Evolutionary conservation across 2,329 filamentous ascomycete species (phyloP).

Genomic region (Trichoderma endophyticum): DNA sequence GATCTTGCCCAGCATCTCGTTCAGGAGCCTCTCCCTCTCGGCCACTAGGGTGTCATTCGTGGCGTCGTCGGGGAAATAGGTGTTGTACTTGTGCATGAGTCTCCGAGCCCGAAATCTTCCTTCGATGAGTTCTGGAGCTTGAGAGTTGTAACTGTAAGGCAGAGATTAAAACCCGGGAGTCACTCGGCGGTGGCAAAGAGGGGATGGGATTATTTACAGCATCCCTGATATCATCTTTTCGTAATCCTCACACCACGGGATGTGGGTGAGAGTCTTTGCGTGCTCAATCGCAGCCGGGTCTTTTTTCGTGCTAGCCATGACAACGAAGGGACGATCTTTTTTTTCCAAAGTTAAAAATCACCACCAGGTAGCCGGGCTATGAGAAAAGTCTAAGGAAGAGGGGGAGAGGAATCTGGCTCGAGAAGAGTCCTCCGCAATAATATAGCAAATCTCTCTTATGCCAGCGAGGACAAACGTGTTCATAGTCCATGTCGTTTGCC

Average conservation of each 20-base stretch:
- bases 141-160: conserved; percentile 46
- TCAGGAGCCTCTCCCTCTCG: conserved; percentile 46
- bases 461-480: conserved; percentile 13
- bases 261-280: conserved; percentile 47
- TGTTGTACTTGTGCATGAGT: conserved; percentile 58
- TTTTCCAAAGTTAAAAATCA: background rate
- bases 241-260: conserved; percentile 58
- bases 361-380: background rate
- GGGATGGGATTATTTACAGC: conserved; percentile 40
- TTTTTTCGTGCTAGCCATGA: conserved; percentile 35
- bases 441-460: background rate
- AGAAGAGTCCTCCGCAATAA: background rate
- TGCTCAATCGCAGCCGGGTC: conserved; percentile 41
- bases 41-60: conserved; percentile 37
- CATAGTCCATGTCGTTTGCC: conserved; percentile 5
- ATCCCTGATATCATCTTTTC: conserved; percentile 64
- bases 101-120: conserved; percentile 53
- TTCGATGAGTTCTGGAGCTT: conserved; percentile 45
- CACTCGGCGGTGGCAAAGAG: background rate
- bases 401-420: background rate
- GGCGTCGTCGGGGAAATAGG: conserved; percentile 48
- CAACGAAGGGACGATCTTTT: background rate
- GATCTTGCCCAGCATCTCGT: conserved; percentile 46
- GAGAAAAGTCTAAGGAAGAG: background rate
- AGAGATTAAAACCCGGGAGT: background rate